phyloP scores from a whole-genome alignment of 2,329 filamentous ascomycete species.

The Aspergillus candidus region DNA sequence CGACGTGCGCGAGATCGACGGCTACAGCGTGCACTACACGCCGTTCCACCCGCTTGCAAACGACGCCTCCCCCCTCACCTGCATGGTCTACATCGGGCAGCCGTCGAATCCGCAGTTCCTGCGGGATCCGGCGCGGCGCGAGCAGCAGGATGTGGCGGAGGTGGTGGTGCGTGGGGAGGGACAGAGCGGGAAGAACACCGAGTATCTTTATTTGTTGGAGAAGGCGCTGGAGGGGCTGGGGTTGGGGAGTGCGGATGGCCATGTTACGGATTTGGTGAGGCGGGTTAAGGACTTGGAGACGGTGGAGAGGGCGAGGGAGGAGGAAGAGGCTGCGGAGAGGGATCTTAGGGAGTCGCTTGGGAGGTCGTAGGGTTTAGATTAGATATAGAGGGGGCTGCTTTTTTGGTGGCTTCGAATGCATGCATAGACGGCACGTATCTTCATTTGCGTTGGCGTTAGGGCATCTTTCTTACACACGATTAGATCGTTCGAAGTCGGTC shows the following conservation, averaged over 20 bases:
- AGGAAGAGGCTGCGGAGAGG: conserved; percentile 28
- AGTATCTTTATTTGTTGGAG: conserved; percentile 82
- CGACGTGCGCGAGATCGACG: conserved; percentile 95
- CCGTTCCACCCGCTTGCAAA: conserved; percentile 62
- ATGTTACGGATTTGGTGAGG: conserved; percentile 74
- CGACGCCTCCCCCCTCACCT: conserved; percentile 38
- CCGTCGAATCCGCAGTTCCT: conserved; percentile 90
- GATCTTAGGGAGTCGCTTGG: conserved; percentile 23
- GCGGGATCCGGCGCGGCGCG: conserved; percentile 50
- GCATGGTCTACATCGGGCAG: conserved; percentile 88
- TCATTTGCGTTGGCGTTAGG: too few relatives aligned
- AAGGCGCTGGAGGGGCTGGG: conserved; percentile 66
- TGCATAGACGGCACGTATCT: not conserved
- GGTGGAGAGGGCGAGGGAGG: conserved; percentile 20
- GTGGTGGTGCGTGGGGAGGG: conserved; percentile 73
- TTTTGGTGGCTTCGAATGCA: too few relatives aligned
- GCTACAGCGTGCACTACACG: conserved; percentile 89
- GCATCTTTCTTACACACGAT: too few relatives aligned
- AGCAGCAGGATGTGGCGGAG: conserved; percentile 68
- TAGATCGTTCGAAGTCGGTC: too few relatives aligned
- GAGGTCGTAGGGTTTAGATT: conserved; percentile 3
- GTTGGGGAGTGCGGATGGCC: conserved; percentile 70
- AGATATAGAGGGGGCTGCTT: too few relatives aligned
- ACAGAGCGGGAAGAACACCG: conserved; percentile 80
- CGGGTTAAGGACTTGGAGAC: conserved; percentile 62